A percentile compares a stretch with the other conserved stretches of the same genome.
phyloP scores from a whole-genome alignment of 371 early-diverging fungal genomes.

The Apophysomyces elegans region DNA sequence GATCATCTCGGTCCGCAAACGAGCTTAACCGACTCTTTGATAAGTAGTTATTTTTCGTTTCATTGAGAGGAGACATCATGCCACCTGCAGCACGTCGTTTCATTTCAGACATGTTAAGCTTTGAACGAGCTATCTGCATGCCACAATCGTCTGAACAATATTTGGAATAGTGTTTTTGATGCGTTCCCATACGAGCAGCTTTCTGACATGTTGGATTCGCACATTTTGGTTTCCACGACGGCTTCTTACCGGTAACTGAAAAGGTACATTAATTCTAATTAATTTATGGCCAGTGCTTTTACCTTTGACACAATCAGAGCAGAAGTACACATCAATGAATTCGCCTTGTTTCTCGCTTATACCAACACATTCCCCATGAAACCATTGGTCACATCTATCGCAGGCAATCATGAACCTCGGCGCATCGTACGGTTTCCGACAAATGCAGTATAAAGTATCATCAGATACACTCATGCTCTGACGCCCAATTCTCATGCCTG shows the following conservation, averaged over 20 bases:
- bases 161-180: slow-evolving; percentile 38
- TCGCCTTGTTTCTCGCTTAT: slow-evolving; percentile 63
- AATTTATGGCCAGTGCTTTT: neutral
- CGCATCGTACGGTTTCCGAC: slow-evolving; percentile 57
- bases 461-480: slow-evolving; percentile 2
- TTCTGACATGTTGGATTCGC: slow-evolving; percentile 46
- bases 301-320: slow-evolving; percentile 55
- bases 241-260: slow-evolving; percentile 50
- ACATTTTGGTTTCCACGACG: slow-evolving; percentile 57
- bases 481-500: slow-evolving; percentile 13
- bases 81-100: slow-evolving; percentile 21
- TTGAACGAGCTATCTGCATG: slow-evolving; percentile 46
- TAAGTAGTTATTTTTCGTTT: slow-evolving; percentile 14
- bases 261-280: neutral
- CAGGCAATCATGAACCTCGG: slow-evolving; percentile 69
- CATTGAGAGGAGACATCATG: slow-evolving; percentile 15
- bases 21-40: slow-evolving; percentile 19
- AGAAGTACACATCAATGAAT: slow-evolving; percentile 63
- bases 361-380: slow-evolving; percentile 70
- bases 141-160: slow-evolving; percentile 47
- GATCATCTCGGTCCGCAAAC: slow-evolving; percentile 38
- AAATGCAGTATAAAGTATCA: slow-evolving; percentile 56
- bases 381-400: slow-evolving; percentile 70
- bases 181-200: slow-evolving; percentile 35
- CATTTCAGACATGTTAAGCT: slow-evolving; percentile 37